These are phyloP conservation scores for Coprinopsis marcescibilis DNA, from an alignment of 768 basidiomycete genomes.

Conservation along the genomic window DNA sequence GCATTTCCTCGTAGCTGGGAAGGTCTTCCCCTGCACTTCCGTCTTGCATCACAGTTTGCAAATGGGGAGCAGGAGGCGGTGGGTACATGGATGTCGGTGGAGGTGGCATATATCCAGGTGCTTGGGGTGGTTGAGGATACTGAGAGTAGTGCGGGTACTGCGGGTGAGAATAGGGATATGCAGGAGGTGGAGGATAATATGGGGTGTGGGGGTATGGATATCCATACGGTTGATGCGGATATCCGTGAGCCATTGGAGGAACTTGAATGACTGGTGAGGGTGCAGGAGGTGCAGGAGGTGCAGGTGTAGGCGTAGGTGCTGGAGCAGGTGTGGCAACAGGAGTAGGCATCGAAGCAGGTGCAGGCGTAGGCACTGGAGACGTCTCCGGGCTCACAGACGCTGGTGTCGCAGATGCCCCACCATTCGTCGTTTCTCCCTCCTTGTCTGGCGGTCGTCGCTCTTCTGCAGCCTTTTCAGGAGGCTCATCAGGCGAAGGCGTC, in stretches of 20 bases:
- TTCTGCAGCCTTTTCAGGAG: constrained; percentile 10
- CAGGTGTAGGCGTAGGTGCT: constrained; percentile 12
- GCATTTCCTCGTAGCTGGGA: constrained; percentile 90
- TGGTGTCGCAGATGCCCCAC: background rate
- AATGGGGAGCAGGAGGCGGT: constrained; percentile 20
- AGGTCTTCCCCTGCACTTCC: constrained; percentile 43
- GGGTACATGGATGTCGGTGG: constrained; percentile 23
- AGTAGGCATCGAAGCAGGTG: constrained; percentile 13
- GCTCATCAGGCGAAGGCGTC: constrained; percentile 11
- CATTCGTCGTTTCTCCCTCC: constrained; percentile 5
- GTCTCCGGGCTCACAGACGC: background rate
- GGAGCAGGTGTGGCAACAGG: constrained; percentile 11
- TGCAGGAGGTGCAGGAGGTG: constrained; percentile 15
- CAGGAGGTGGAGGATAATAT: constrained; percentile 50
- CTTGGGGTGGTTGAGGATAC: constrained; percentile 2
- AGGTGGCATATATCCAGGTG: constrained; percentile 24
- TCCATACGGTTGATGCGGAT: constrained; percentile 53
- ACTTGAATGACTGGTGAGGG: constrained; percentile 15
- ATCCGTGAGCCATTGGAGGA: constrained; percentile 25
- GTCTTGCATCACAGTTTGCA: constrained; percentile 23
- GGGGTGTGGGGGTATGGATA: constrained; percentile 62
- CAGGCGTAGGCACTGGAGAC: constrained; percentile 17
- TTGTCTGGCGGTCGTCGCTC: constrained; percentile 12
- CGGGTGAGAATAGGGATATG: constrained; percentile 36
- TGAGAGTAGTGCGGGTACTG: constrained; percentile 25